These are phyloP conservation scores for Fraxinus paxiana DNA, from an alignment of 305 asterid species.

Conservation along the genomic window DNA sequence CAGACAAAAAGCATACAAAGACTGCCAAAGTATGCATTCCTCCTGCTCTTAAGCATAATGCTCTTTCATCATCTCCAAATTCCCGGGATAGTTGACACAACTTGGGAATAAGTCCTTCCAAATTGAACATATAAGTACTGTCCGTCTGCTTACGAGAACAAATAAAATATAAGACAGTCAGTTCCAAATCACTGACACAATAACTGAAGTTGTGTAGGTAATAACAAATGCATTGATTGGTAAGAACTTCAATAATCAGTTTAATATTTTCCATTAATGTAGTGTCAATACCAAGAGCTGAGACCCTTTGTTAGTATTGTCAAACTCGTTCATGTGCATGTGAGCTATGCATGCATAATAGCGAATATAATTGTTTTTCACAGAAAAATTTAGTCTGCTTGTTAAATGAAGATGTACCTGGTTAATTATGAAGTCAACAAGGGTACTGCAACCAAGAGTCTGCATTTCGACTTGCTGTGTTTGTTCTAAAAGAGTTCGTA, in stretches of 20 bases:
- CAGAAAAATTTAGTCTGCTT: neutral
- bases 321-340: neutral
- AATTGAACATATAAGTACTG: constrained; percentile 49
- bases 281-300: neutral
- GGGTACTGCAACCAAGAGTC: constrained; percentile 41
- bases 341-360: neutral
- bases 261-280: neutral
- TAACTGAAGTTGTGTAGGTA: neutral
- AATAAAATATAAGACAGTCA: constrained; percentile 15
- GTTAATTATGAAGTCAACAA: constrained; percentile 40
- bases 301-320: neutral
- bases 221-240: neutral
- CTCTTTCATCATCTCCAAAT: constrained; percentile 48
- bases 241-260: neutral
- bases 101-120: constrained; percentile 54
- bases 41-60: constrained; percentile 33
- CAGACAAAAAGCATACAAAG: constrained; percentile 30
- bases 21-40: constrained; percentile 51
- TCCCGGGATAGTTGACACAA: constrained; percentile 47
- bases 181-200: neutral
- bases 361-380: neutral
- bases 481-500: constrained; percentile 43
- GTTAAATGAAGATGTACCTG: constrained; percentile 32
- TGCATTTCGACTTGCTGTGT: constrained; percentile 43
- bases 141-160: constrained; percentile 34